Evolutionary conservation across 2,329 filamentous ascomycete genomes (phyloP), one percentile per base, ranked within the genome.

Genomic region (Aspergillus costaricaensis): DNA sequence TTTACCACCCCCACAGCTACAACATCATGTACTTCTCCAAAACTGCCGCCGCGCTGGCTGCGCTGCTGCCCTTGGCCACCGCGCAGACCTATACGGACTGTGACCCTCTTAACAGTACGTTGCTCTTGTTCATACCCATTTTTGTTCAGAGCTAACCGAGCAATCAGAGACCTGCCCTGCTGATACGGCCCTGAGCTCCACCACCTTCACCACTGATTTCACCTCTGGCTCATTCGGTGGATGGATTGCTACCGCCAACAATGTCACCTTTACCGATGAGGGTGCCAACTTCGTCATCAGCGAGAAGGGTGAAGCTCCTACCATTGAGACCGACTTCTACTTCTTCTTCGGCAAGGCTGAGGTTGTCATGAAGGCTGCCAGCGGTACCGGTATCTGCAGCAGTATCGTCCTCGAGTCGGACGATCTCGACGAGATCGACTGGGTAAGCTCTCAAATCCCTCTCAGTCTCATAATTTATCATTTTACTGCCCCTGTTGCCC

Each of bases 261-360:
- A 76, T 8, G 82, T 96, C 55, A 80, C 79, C n/a, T 92, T 88
- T 71, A 82, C 83, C 60, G 69, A 81, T 19, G 83, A 92, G 71
- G 95, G 95, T 68, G 93, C 86, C 25, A 86, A 86, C 43, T 96
- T 99, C 77, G 92, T 90, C 30, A 88, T 99, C 60, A 78, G 84
- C 51, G 80, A 88, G 74, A 82, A 87, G 53, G 92, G 94, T 65
- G 91, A 98, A 72, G 87, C 93, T 2, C 95, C 95, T 0, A 92
- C 93, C 74, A 86, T 99, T 60, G 83, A 85, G 65, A 96, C 92
- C 64, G 85, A 93, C 70, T 97, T 96, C 84, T 97, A 96, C 83
- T 96, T 99, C 81, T 96, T 98, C 91, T 99, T 96, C 74, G 95
- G 95, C 68, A 90, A 89, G 64, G 89, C 96, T 72, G 90, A 95